Base-by-base conservation (phyloP, 352 stramenopile species). In the Globisporangium echinulatum region DNA sequence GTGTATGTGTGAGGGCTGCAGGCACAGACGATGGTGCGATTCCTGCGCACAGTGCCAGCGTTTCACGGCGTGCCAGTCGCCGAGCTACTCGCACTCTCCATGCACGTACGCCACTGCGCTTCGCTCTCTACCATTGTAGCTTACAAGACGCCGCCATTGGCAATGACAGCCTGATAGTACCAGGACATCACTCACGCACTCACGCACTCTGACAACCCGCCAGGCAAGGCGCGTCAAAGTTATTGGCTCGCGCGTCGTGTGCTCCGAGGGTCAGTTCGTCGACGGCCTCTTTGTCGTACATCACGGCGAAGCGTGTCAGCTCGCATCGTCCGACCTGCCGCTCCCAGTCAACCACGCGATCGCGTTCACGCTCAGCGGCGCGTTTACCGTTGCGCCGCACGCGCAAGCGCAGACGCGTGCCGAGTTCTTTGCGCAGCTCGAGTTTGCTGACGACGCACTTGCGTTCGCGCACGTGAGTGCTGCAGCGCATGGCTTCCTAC, bases 341-440 rank as follows among this genome's bases (percentile, higher is more conserved):
- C 63, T 70, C 9, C 72, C 79, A 9, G 74, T 72, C 13, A 68
- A 85, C 53, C 63, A 82, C 36, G 78, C 72, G 10, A 62, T 79
- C 38, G 64, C 74, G 0, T 88, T 88, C 51, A 69, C 63, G 3
- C 58, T 87, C 40, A 81, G 76, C 42, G 79, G 76, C 25, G 63
- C 72, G 19, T 68, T 87, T 5, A 58, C 63, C 7, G 61, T 69
- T 17, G 65, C 69, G 7, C 54, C 55, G 0, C 54, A 61, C 5
- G 59, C 67, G 6, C 59, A 68, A 25, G 61, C 74, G 17, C 56
- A 62, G 11, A 72, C 60, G 3, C 65, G 70, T 2, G 62, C 60
- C 13, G 65, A 72, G 43, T 88, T 88, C 56, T 88, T 84, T 64
- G 69, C 63, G 13, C 76, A 88, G 59, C 63, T 88, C 5, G 79